phyloP scores from a whole-genome alignment of 495 filamentous ascomycete genomes.

The Chlorociboria aeruginascens region DNA sequence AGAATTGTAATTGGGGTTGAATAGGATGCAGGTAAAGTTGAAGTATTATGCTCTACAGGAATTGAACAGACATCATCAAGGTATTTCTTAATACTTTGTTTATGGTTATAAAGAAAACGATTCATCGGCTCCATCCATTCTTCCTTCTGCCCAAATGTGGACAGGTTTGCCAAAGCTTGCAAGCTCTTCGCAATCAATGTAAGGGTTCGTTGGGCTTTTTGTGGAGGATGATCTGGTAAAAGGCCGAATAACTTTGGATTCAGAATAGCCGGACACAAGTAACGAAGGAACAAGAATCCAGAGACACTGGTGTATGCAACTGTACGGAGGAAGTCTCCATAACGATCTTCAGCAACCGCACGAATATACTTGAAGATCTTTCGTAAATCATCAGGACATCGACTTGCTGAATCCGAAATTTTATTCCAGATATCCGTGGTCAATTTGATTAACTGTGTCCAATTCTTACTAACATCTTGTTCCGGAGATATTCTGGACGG shows the following conservation, averaged over 20 bases:
- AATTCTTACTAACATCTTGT: slow-evolving; percentile 74
- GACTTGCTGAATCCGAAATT: slow-evolving; percentile 57
- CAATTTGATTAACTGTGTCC: slow-evolving; percentile 62
- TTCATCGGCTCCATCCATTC: slow-evolving; percentile 99
- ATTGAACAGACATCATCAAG: slow-evolving; percentile 80
- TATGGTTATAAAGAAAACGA: slow-evolving; percentile 48
- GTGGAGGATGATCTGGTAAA: slow-evolving; percentile 72
- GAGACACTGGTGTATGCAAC: slow-evolving; percentile 93
- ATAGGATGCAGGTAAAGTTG: slow-evolving; percentile 71
- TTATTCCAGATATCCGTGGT: slow-evolving; percentile 77
- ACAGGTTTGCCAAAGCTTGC: slow-evolving; percentile 91
- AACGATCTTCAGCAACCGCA: slow-evolving; percentile 89
- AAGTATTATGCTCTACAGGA: slow-evolving; percentile 51
- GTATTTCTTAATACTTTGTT: slow-evolving; percentile 72
- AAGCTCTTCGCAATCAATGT: slow-evolving; percentile 91
- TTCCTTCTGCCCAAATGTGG: slow-evolving; percentile 88
- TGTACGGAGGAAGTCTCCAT: slow-evolving; percentile 89
- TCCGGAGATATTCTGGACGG: slow-evolving; percentile 58
- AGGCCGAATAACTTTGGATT: slow-evolving; percentile 95
- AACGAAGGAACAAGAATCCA: slow-evolving; percentile 90
- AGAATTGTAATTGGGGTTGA: slow-evolving; percentile 88
- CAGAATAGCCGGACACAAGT: slow-evolving; percentile 91
- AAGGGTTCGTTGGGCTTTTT: slow-evolving; percentile 77
- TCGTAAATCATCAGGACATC: slow-evolving; percentile 75
- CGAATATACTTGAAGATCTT: slow-evolving; percentile 86